phyloP scores from a whole-genome alignment of 1,284 basidiomycete species.

The Phellinidium pouzarii region DNA sequence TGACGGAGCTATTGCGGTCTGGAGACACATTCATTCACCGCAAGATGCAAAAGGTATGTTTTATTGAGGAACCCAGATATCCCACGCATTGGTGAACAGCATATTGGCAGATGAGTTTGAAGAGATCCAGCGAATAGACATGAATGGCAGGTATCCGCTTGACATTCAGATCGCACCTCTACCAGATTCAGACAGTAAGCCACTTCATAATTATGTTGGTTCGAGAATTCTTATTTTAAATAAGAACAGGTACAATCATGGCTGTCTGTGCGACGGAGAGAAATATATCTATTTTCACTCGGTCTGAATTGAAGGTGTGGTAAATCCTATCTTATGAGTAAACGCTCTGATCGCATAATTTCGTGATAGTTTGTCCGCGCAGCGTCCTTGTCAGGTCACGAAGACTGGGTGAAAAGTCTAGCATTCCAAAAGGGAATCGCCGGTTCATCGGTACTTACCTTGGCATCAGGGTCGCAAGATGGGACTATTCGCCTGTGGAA shows the following conservation, averaged over 20 bases:
- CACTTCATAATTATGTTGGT: not conserved
- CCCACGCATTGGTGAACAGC: not conserved
- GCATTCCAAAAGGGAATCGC: constrained; percentile 46
- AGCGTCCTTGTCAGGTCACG: constrained; percentile 75
- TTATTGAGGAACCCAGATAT: constrained; percentile 1
- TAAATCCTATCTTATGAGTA: not conserved
- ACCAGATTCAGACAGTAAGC: constrained; percentile 59
- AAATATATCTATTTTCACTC: constrained; percentile 70
- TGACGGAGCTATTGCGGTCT: constrained; percentile 70
- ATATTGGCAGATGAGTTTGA: constrained; percentile 34
- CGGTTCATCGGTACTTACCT: constrained; percentile 37
- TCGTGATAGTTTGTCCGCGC: constrained; percentile 48
- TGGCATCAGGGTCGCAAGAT: constrained; percentile 93
- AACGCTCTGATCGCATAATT: constrained; percentile 5
- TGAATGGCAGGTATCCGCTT: constrained; percentile 71
- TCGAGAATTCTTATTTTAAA: not conserved
- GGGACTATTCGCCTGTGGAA: constrained; percentile 88
- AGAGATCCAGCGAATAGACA: constrained; percentile 53
- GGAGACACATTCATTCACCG: constrained; percentile 35
- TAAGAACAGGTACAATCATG: constrained; percentile 54
- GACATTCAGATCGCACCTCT: constrained; percentile 59
- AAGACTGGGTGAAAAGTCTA: constrained; percentile 88
- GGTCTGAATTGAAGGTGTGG: constrained; percentile 49
- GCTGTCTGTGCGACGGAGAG: constrained; percentile 75
- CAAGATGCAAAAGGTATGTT: constrained; percentile 30